Evolutionary conservation across 148 eudicot genomes (phyloP).

Genomic region (Diospyros lotus): DNA sequence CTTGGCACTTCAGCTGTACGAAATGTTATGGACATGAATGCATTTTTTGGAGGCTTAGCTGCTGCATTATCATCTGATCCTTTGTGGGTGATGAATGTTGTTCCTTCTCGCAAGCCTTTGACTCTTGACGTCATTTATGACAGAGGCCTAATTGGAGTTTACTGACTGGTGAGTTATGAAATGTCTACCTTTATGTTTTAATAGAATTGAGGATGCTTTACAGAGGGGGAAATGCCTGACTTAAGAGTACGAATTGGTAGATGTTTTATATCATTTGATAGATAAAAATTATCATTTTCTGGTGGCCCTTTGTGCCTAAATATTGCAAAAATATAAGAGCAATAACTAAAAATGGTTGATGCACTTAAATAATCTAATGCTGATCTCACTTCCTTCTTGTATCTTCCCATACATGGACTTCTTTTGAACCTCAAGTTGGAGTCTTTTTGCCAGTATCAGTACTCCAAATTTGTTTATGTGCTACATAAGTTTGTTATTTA

Average conservation of each 20-base stretch:
- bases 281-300: background rate
- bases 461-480: background rate
- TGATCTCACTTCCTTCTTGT: background rate
- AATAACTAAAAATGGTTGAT: no score
- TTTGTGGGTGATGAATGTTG: slow-evolving; percentile 96
- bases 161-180: slow-evolving; percentile 68
- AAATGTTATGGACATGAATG: slow-evolving; percentile 99
- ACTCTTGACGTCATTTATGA: slow-evolving; percentile 91
- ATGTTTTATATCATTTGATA: background rate
- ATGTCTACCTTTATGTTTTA: no score
- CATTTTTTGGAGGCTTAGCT: slow-evolving; percentile 94
- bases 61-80: slow-evolving; percentile 84
- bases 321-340: background rate
- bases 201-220: no score
- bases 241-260: background rate
- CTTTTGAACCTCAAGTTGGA: background rate
- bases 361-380: background rate
- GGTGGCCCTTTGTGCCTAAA: background rate
- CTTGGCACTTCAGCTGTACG: slow-evolving; percentile 74
- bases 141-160: slow-evolving; percentile 88
- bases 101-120: slow-evolving; percentile 64
- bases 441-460: background rate
- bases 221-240: background rate
- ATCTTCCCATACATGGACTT: background rate
- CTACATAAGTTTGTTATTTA: background rate